Base-by-base conservation (phyloP, 164 flowering plant genomes). In the Platanus orientalis region DNA sequence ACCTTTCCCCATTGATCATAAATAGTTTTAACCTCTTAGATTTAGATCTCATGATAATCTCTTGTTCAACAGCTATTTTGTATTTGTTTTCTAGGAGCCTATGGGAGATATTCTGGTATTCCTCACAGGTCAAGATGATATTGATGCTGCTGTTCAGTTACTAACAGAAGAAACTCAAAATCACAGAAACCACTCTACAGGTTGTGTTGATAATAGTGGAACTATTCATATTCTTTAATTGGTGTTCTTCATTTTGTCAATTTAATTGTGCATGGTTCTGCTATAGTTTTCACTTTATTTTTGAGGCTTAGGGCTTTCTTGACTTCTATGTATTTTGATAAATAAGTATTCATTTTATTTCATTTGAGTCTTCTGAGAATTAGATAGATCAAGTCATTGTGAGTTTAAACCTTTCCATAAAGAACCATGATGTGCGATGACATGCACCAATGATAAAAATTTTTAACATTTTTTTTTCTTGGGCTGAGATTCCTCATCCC, bases 111-210 rank as follows among this genome's bases (percentile, higher is more conserved):
- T 94, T 64, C 77, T 94, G 61, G 90, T 90, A 61, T 91, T 94
- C 76, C 92, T 94, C 50, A 91, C 97, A 13, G 99, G 99, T 67
- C 96, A 94, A 83, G 96, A 94, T 81, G 99, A 94, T 78, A 94
- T 94, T 69, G 94, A 94, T 73, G 81, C 96, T 68, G 90, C 96
- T 61, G 80, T 79, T 51, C 84, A 79, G 64, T 62, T 89, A 74
- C 79, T 94, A 45, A 72, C 79, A 44, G 97, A 94, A 73, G 91
- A 91, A 75, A 68, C 78, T 70, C 90, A 75, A 39, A 72, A 61
- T 62, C 77, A 32, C 63, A 69, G 76, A 32, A 82, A 72, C 60
- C 68, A 65, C 20, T 71, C 81, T 58, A 78, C 88, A 74, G 90
- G 96, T 89, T 64, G 23, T 4, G 52, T n/a, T 50, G 20, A n/a